These are phyloP conservation scores for Apostasia shenzhenica DNA, from an alignment of 106 monocot species.

Conservation along the genomic window DNA sequence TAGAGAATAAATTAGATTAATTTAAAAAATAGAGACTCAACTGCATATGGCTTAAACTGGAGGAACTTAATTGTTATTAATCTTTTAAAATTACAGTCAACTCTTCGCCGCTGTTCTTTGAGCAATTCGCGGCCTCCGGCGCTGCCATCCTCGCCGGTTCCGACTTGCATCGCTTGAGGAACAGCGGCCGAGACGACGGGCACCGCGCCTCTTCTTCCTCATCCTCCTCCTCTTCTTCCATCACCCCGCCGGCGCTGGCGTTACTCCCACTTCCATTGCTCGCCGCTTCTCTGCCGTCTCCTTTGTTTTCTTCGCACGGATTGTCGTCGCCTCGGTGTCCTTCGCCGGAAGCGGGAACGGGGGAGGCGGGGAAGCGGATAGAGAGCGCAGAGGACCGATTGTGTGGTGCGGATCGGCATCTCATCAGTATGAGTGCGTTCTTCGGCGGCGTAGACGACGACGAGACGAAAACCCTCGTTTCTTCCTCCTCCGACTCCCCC, in stretches of 20 bases:
- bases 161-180: slow-evolving; percentile 64
- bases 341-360: background rate
- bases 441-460: slow-evolving; percentile 51
- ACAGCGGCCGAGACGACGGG: slow-evolving; percentile 26
- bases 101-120: too few relatives aligned
- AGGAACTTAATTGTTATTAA: too few relatives aligned
- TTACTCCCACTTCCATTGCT: background rate
- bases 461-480: slow-evolving; percentile 29
- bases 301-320: background rate
- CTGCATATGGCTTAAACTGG: too few relatives aligned
- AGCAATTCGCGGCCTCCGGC: slow-evolving; percentile 14
- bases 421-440: slow-evolving; percentile 87
- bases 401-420: slow-evolving; percentile 87
- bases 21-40: too few relatives aligned
- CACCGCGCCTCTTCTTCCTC: background rate
- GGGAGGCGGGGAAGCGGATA: slow-evolving; percentile 10
- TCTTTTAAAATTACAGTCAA: too few relatives aligned
- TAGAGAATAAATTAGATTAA: too few relatives aligned
- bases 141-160: slow-evolving; percentile 59
- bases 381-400: slow-evolving; percentile 29
- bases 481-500: slow-evolving; percentile 22
- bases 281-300: background rate
- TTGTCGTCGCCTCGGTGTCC: background rate
- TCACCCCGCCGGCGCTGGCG: too few relatives aligned
- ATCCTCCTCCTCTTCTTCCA: slow-evolving; percentile 1